Evolutionary conservation across 768 basidiomycete genomes (phyloP), one percentile per base, ranked within the genome.

Genomic region (Coprinopsis cinerea): DNA sequence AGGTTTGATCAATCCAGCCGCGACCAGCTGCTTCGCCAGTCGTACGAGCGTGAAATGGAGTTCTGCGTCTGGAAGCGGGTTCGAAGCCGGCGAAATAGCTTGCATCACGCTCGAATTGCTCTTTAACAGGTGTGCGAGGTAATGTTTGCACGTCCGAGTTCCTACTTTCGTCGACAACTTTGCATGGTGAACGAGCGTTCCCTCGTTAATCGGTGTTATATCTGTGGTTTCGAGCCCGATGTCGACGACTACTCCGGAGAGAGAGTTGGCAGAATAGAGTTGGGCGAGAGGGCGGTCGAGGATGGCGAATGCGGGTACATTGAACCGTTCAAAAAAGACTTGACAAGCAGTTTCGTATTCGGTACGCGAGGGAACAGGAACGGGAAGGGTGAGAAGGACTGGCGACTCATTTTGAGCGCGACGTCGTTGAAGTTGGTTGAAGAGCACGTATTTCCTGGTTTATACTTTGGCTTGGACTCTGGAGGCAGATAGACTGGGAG

Each of bases 311-410:
- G 83, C 88, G 7, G 93, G 85, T 23, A 87, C 85, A 61, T 93
- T 92, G 77, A 94, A 89, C 22, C 88, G 85, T 61, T 95, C 92
- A 58, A 96, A 96, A 67, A 94, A 90, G 32, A 89, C 75, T 59
- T 87, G 90, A 57, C 84, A 86, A 57, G 86, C 76, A 37, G 75
- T 75, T 61, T 93, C 88, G 63, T 85, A 78, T 7, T 79, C 74
- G 30, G 71, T 68, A 46, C 86, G 77, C 22, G 88, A 77, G 14
- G 51, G 51, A 18, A 89, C 76, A 25, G 81, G 78, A 0, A 83
- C 67, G 3, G 75, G 68, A 48, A 94, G 72, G 32, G 85, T 82
- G 50, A 94, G 75, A 26, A 93, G 74, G 48, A 91, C 79, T 1
- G 91, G 89, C 15, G 88, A 92, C 62, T 93, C 90, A 61, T 93